A percentile compares a stretch with the other conserved stretches of the same genome.
phyloP scores from a whole-genome alignment of 441 rosid genomes.

The Gossypium trilobum region DNA sequence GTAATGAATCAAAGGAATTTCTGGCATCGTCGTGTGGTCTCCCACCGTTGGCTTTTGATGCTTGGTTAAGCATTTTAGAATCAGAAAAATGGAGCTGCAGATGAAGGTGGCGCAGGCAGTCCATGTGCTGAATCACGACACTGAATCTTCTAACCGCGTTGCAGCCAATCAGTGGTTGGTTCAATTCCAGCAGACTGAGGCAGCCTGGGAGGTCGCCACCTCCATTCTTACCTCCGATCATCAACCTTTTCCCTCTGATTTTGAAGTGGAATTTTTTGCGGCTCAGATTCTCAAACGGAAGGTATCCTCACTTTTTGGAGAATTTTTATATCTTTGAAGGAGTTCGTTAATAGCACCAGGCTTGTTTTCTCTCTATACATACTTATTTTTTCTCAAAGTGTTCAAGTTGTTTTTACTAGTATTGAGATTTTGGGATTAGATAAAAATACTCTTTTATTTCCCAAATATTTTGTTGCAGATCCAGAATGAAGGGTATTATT shows the following conservation, averaged over 20 bases:
- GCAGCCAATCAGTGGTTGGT: constrained; percentile 96
- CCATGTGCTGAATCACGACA: constrained; percentile 79
- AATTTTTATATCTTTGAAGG: not conserved
- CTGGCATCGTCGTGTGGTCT: not conserved
- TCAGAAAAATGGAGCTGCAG: constrained; percentile 55
- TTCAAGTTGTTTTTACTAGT: not conserved
- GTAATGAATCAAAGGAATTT: constrained; percentile 7
- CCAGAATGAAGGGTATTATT: constrained; percentile 75
- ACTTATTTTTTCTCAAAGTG: not conserved
- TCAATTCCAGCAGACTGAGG: constrained; percentile 77
- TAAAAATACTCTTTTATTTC: not conserved
- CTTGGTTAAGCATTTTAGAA: constrained; percentile 3
- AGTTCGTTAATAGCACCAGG: not conserved
- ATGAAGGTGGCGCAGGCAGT: constrained; percentile 90
- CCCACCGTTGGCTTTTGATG: not conserved
- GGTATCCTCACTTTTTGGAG: constrained; percentile 27
- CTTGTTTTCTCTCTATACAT: not conserved
- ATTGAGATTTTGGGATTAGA: not conserved
- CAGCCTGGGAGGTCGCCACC: constrained; percentile 84
- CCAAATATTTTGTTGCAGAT: constrained; percentile 42
- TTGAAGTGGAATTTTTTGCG: constrained; percentile 84
- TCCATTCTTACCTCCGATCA: constrained; percentile 75
- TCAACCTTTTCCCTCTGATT: constrained; percentile 37
- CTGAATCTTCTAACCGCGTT: constrained; percentile 78
- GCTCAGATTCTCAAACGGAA: constrained; percentile 93